Evolutionary conservation across 2,329 filamentous ascomycete genomes (phyloP), one percentile per base, ranked within the genome.

Genomic region (Nectriaceae sp.): DNA sequence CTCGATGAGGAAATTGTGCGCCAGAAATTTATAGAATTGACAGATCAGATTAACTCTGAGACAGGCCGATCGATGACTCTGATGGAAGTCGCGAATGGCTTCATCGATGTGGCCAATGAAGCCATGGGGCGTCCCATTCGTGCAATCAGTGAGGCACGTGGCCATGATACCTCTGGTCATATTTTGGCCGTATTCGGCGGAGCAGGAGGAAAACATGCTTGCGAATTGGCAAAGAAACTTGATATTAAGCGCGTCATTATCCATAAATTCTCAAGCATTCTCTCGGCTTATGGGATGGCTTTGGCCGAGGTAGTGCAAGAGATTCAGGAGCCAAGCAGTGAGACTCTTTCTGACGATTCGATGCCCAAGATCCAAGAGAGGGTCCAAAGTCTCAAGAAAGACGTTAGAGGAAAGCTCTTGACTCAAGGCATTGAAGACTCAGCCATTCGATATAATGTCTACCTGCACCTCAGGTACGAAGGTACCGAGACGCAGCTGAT

Each of bases 81-180:
- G 3, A 42, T 55, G 26, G 49, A 54, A 4, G 42, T 58, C 3
- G 86, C 87, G 0, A 83, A 85, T 54, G 88, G 88, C 1, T 89
- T 89, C 59, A 79, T 89, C 62, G 82, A 86, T 52, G 84, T 89
- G 40, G 86, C 87, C 3, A 89, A 90, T 55, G 85, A 89, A 67
- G 83, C 85, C 0, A 90, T 90, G 87, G 84, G 83, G 3, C 75
- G 87, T 21, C 88, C 88, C 0, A 91, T 92, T 52, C 78, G 88
- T 33, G 87, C 85, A 31, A 69, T 89, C 45, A 90, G 49, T 2
- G 87, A 90, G 67, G 87, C 86, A 5, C 48, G 63, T 16, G 65
- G 62, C 13, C 65, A 61, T 46, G 62, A 59, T 15, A 60, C 60
- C 2, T 54, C 52, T 11, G 53, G 56, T 15, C 65, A 69, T 26